Conservation (phyloP, 352 stramenopile species). For the Phytophthora hibernalis region DNA sequence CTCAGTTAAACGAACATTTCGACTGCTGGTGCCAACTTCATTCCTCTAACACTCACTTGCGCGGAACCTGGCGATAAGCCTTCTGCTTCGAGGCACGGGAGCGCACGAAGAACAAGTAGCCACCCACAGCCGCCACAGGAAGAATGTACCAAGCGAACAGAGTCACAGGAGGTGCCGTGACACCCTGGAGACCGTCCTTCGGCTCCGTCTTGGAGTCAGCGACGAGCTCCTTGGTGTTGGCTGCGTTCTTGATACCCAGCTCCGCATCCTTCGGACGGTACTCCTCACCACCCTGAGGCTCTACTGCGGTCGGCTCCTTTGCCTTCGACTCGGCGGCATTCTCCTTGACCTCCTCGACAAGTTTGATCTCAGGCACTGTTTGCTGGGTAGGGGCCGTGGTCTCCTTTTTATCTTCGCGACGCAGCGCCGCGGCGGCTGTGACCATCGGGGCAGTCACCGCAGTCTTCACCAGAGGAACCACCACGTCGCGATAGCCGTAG, state of each 20-base stretch:
- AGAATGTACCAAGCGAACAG: constrained; percentile 87
- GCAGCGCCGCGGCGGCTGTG: constrained; percentile 28
- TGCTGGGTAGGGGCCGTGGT: constrained; percentile 16
- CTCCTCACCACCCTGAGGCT: constrained; percentile 41
- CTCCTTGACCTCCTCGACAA: constrained; percentile 6
- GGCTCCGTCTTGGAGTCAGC: constrained; percentile 42
- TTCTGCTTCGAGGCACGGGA: constrained; percentile 49
- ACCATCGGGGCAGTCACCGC: constrained; percentile 28
- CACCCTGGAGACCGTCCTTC: constrained; percentile 54
- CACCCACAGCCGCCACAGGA: constrained; percentile 66
- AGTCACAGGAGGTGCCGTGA: constrained; percentile 63
- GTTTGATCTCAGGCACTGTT: constrained; percentile 19
- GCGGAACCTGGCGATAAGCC: constrained; percentile 41
- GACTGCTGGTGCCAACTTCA: constrained; percentile 5
- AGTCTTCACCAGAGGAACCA: constrained; percentile 40
- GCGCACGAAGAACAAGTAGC: constrained; percentile 72
- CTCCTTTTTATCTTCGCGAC: constrained; percentile 28
- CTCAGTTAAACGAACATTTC: constrained; percentile 1
- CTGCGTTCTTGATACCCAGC: constrained; percentile 67
- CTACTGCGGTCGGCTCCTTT: constrained; percentile 17
- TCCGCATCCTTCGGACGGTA: constrained; percentile 78
- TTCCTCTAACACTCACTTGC: constrained; percentile 37
- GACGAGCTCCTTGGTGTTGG: constrained; percentile 61
- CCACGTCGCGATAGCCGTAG: constrained; percentile 71
- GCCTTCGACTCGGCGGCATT: constrained; percentile 11